Percentiles rank a stretch among this genome's conserved stretches.
Conservation (phyloP, 2,329 filamentous ascomycete species). For the Calonectria multiphialidica region DNA sequence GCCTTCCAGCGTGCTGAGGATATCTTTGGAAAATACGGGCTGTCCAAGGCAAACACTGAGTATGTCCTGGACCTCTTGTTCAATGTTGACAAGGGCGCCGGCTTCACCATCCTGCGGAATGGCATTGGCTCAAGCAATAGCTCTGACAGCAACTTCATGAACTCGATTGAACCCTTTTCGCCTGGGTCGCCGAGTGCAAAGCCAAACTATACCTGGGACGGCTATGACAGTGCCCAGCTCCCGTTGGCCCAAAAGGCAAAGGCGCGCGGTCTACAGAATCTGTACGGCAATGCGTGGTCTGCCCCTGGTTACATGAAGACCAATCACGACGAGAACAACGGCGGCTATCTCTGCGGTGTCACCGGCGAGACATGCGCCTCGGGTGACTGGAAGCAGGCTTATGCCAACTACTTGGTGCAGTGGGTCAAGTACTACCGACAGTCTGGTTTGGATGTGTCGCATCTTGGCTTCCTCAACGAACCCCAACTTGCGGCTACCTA, state of each 20-base stretch:
- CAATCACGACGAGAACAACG: constrained; percentile 5
- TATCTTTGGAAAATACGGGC: not conserved
- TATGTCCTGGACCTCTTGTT: not conserved
- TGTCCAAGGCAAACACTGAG: not conserved
- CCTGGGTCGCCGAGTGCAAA: not conserved
- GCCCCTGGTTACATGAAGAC: constrained; percentile 11
- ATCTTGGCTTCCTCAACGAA: constrained; percentile 62
- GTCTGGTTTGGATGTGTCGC: constrained; percentile 57
- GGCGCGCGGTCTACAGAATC: not conserved
- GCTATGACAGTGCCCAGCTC: not conserved
- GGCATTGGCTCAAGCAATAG: not conserved
- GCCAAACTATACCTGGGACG: not conserved
- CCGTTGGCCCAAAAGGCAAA: not conserved
- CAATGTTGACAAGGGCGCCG: not conserved
- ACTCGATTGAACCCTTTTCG: not conserved
- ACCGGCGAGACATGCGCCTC: constrained; percentile 51
- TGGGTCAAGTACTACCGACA: constrained; percentile 61
- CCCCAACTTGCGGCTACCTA: constrained; percentile 46
- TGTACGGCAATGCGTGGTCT: constrained; percentile 6
- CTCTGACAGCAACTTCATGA: not conserved
- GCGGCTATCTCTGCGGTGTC: constrained; percentile 53
- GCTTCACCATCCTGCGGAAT: not conserved
- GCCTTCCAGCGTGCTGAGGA: not conserved
- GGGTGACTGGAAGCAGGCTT: constrained; percentile 61
- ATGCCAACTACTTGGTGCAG: constrained; percentile 60